A percentile compares a stretch with the other conserved stretches of the same genome.
Evolutionary conservation across 192 early-diverging fungal species (phyloP).

Genomic region (Coemansia sp.): DNA sequence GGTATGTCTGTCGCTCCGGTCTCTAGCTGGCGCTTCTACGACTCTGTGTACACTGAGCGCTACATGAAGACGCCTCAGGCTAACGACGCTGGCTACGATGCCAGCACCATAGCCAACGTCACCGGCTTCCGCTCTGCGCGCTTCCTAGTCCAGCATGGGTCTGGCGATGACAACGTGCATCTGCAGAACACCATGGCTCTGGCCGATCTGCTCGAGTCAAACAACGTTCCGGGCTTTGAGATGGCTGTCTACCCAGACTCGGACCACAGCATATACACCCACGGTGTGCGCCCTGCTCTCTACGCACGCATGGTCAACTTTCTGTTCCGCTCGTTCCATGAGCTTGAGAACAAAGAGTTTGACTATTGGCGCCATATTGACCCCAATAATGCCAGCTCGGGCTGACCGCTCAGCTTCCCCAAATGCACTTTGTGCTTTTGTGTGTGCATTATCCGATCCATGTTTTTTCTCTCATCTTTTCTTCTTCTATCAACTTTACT

Average conservation of each 20-base stretch:
- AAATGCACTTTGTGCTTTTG: neutral
- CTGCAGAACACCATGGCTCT: slow-evolving; percentile 85
- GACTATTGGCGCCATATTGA: slow-evolving; percentile 44
- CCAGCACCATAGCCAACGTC: slow-evolving; percentile 74
- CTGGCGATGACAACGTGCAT: slow-evolving; percentile 90
- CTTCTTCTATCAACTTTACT: neutral
- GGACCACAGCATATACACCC: slow-evolving; percentile 80
- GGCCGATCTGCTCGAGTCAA: slow-evolving; percentile 71
- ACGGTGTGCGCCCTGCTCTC: slow-evolving; percentile 71
- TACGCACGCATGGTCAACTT: slow-evolving; percentile 59
- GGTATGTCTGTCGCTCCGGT: slow-evolving; percentile 96
- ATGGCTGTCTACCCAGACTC: slow-evolving; percentile 89
- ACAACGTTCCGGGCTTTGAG: slow-evolving; percentile 71
- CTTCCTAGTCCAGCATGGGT: slow-evolving; percentile 88
- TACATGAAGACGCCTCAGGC: slow-evolving; percentile 87
- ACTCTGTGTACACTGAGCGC: slow-evolving; percentile 94
- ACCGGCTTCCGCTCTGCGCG: slow-evolving; percentile 73
- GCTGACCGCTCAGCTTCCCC: neutral
- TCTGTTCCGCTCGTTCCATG: slow-evolving; percentile 55
- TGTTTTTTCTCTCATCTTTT: neutral
- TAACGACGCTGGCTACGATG: slow-evolving; percentile 77
- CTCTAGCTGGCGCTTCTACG: slow-evolving; percentile 85
- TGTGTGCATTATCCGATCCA: neutral
- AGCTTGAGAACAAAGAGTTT: slow-evolving; percentile 50
- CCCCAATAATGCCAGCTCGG: slow-evolving; percentile 18